phyloP scores from a whole-genome alignment of 495 filamentous ascomycete genomes.

The Friedmanniomyces simplex region DNA sequence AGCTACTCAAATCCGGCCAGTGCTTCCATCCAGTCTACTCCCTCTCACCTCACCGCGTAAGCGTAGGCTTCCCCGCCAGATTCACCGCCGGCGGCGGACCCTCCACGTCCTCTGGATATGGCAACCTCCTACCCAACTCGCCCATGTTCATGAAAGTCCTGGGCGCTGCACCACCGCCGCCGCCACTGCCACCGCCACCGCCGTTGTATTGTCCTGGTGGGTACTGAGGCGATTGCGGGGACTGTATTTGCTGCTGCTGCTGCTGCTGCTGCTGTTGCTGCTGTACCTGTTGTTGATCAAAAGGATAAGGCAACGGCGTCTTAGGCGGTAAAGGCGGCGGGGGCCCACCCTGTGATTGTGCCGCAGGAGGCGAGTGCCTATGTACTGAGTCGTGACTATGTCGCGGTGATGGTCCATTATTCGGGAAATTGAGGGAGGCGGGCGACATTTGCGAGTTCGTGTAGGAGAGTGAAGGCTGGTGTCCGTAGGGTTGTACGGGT shows the following conservation, averaged over 20 bases:
- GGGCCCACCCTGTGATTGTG: conserved; percentile 49
- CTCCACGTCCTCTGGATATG: conserved; percentile 65
- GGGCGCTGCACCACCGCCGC: conserved; percentile 24
- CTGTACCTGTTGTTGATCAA: not conserved
- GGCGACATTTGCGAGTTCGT: not conserved
- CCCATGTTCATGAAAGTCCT: conserved; percentile 28
- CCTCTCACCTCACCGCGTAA: conserved; percentile 5
- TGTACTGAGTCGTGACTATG: conserved; percentile 35
- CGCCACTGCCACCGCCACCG: conserved; percentile 18
- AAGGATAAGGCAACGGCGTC: conserved; percentile 44
- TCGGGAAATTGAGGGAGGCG: not conserved
- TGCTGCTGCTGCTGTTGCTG: too few species aligned
- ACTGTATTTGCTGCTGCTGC: conserved; percentile 1
- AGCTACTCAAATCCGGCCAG: not conserved
- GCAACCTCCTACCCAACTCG: conserved; percentile 34
- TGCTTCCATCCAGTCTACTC: not conserved
- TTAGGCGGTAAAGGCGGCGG: conserved; percentile 79
- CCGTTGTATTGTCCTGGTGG: conserved; percentile 8
- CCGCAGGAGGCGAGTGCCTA: conserved; percentile 49
- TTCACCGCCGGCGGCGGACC: conserved; percentile 77
- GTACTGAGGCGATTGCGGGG: not conserved
- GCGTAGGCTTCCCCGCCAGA: conserved; percentile 63
- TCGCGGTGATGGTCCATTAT: conserved; percentile 25
- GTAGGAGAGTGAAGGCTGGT: not conserved
- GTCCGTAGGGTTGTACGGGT: conserved; percentile 3